phyloP scores from a whole-genome alignment of 148 eudicot species.

The Spergularia marina region DNA sequence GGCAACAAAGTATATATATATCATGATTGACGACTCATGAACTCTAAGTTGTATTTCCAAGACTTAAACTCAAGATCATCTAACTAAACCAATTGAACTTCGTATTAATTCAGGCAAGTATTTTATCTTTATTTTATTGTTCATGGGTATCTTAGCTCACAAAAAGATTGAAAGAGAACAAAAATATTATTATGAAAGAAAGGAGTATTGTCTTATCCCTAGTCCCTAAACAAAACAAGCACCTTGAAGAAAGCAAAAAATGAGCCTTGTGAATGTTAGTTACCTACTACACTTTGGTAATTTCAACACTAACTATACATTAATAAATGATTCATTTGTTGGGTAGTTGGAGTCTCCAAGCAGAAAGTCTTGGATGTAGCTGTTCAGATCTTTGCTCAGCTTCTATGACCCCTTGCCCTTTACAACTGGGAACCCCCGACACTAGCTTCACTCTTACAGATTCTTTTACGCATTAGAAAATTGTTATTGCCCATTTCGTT shows the following conservation, averaged over 20 bases:
- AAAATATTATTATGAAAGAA: no score
- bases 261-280: not conserved
- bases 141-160: no score
- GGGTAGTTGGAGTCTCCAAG: constrained; percentile 12
- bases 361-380: constrained; percentile 22
- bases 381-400: constrained; percentile 24
- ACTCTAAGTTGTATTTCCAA: no score
- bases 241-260: constrained; percentile 12
- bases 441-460: not conserved
- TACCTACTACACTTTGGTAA: constrained; percentile 1
- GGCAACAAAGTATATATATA: no score
- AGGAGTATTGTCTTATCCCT: no score
- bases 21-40: no score
- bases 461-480: not conserved
- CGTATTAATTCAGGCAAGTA: no score
- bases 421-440: not conserved
- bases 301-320: constrained; percentile 3
- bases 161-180: no score
- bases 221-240: not conserved
- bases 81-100: no score
- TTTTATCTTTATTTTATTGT: no score
- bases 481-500: not conserved
- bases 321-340: not conserved
- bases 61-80: no score
- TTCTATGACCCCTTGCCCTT: constrained; percentile 1